Evolutionary conservation across 179 eudicot species (phyloP).

Genomic region (Heliamphora pulchella): DNA sequence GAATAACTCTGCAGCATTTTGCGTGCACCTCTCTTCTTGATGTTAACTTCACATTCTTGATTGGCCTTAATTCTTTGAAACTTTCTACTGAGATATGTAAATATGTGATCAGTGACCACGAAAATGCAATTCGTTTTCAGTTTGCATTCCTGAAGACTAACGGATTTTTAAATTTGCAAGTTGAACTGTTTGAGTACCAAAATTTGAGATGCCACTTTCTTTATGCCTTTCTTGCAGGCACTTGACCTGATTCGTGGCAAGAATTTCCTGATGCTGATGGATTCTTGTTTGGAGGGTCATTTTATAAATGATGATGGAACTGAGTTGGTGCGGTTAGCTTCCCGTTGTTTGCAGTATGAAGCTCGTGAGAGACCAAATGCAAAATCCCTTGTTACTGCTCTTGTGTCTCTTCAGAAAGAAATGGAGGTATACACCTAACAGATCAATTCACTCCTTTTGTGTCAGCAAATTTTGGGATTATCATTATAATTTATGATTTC

Average conservation of each 20-base stretch:
- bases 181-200: neutral
- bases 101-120: too few species aligned
- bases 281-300: conserved; percentile 78
- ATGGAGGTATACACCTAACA: conserved; percentile 39
- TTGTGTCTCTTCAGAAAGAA: conserved; percentile 64
- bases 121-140: too few species aligned
- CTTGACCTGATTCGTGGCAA: conserved; percentile 69
- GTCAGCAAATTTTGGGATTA: neutral
- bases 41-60: too few species aligned
- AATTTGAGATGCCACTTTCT: neutral
- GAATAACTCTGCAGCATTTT: too few species aligned
- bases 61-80: too few species aligned
- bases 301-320: conserved; percentile 72
- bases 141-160: neutral
- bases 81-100: too few species aligned
- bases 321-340: conserved; percentile 61
- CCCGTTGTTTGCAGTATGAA: conserved; percentile 78
- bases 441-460: neutral
- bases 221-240: conserved; percentile 35
- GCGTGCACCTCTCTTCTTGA: too few species aligned
- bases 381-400: conserved; percentile 52
- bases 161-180: neutral
- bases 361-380: conserved; percentile 77
- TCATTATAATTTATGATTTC: neutral
- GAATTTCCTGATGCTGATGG: conserved; percentile 65